Conservation (phyloP, 257 asterid species). For the Solanum pennellii region DNA sequence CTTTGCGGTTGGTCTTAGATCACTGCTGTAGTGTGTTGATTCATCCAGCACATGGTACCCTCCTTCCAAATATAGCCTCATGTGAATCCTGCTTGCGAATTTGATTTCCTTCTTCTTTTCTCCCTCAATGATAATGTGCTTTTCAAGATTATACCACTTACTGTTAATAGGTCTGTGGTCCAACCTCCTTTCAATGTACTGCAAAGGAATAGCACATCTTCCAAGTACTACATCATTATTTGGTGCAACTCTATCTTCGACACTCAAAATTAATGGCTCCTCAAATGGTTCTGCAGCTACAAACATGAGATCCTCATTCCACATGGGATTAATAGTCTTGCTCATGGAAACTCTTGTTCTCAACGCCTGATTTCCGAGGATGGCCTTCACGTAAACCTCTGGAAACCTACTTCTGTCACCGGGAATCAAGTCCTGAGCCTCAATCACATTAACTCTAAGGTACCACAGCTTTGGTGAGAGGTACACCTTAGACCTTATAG, state of each 20-base stretch:
- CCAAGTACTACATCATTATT: constrained; percentile 62
- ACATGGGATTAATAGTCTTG: constrained; percentile 51
- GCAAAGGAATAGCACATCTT: constrained; percentile 43
- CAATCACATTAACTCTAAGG: constrained; percentile 57
- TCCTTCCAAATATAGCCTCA: constrained; percentile 60
- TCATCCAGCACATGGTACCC: constrained; percentile 76
- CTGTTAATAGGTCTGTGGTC: constrained; percentile 44
- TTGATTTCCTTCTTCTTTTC: constrained; percentile 52
- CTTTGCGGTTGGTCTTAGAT: constrained; percentile 62
- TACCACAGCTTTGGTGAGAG: constrained; percentile 73
- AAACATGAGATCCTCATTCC: constrained; percentile 82
- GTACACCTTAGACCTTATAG: constrained; percentile 52
- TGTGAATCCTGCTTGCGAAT: constrained; percentile 59
- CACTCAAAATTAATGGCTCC: constrained; percentile 52
- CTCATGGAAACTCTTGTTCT: constrained; percentile 47
- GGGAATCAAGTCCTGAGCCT: constrained; percentile 55
- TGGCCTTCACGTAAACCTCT: constrained; percentile 58
- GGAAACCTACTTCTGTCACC: constrained; percentile 49
- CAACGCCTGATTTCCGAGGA: constrained; percentile 48
- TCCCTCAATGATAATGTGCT: constrained; percentile 40
- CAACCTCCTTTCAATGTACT: constrained; percentile 41
- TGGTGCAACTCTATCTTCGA: constrained; percentile 62
- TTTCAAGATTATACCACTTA: constrained; percentile 63
- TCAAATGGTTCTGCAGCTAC: constrained; percentile 73
- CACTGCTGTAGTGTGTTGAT: constrained; percentile 67